Evolutionary conservation across 305 asterid species (phyloP).

Genomic region (Lippia alba): DNA sequence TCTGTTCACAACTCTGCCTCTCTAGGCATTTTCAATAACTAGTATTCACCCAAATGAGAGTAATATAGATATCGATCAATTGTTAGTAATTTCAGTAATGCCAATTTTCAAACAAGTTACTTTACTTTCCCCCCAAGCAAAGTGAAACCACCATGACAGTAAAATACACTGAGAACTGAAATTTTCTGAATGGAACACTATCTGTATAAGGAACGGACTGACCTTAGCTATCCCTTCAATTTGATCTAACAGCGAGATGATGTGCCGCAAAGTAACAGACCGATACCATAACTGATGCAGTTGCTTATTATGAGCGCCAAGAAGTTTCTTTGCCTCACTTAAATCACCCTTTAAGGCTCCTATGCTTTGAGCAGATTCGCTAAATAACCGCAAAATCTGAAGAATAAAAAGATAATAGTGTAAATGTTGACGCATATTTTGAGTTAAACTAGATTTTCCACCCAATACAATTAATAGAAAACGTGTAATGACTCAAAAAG

Average conservation of each 20-base stretch:
- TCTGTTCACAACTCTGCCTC: conserved; percentile 28
- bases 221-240: conserved; percentile 99
- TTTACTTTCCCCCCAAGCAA: conserved; percentile 14
- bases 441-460: conserved; percentile 29
- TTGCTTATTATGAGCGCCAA: conserved; percentile 95
- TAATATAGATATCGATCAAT: conserved; percentile 23
- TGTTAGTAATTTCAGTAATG: conserved; percentile 9
- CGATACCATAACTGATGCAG: conserved; percentile 99
- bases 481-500: conserved; percentile 31
- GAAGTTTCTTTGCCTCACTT: conserved; percentile 83
- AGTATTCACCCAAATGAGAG: conserved; percentile 13
- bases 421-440: conserved; percentile 10
- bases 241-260: conserved; percentile 94
- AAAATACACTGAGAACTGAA: conserved; percentile 16
- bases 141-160: conserved; percentile 26
- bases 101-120: conserved; percentile 14
- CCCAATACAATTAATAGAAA: conserved; percentile 19
- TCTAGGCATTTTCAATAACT: conserved; percentile 27
- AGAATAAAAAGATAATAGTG: conserved; percentile 29
- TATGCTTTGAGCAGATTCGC: conserved; percentile 95
- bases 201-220: conserved; percentile 34
- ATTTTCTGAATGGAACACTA: conserved; percentile 29
- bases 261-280: conserved; percentile 97
- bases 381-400: conserved; percentile 96
- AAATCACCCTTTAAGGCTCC: conserved; percentile 84